Conservation (phyloP, 228 moss, liverwort and hornwort genomes). For the Sphagnum fallax region DNA sequence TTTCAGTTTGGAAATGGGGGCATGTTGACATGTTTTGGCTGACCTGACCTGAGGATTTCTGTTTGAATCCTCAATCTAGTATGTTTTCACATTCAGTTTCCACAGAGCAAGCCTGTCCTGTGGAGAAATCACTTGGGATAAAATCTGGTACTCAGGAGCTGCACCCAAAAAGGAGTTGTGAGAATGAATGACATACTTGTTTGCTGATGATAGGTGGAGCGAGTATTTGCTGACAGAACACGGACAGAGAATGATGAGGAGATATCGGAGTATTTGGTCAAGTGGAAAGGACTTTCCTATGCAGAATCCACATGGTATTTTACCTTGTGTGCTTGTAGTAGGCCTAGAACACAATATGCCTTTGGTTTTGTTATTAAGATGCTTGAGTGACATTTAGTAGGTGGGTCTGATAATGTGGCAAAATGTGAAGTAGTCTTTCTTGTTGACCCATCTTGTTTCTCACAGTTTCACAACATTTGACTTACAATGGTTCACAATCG, state of each 20-base stretch:
- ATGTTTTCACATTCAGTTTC: too few relatives aligned
- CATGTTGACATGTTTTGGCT: too few relatives aligned
- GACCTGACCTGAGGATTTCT: background rate
- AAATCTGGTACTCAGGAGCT: too few relatives aligned
- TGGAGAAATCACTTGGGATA: too few relatives aligned
- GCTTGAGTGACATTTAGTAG: background rate
- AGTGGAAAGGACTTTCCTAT: conserved; percentile 99
- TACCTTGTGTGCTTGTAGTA: conserved; percentile 1
- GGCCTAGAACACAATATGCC: background rate
- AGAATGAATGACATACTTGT: too few relatives aligned
- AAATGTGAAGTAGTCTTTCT: too few relatives aligned
- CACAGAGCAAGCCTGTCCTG: too few relatives aligned
- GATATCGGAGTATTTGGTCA: conserved; percentile 85
- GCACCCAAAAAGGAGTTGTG: too few relatives aligned
- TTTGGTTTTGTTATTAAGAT: background rate
- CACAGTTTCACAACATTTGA: too few relatives aligned
- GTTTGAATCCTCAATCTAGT: background rate
- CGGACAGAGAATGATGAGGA: conserved; percentile 71
- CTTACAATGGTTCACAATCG: background rate
- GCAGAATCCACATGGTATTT: conserved; percentile 91
- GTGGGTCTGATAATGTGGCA: background rate
- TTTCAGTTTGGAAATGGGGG: too few relatives aligned
- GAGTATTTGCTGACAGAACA: conserved; percentile 87
- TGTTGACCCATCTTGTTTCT: too few relatives aligned
- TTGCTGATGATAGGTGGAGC: conserved; percentile 64